Base-by-base conservation (phyloP, 768 basidiomycete genomes). In the Vararia minispora region DNA sequence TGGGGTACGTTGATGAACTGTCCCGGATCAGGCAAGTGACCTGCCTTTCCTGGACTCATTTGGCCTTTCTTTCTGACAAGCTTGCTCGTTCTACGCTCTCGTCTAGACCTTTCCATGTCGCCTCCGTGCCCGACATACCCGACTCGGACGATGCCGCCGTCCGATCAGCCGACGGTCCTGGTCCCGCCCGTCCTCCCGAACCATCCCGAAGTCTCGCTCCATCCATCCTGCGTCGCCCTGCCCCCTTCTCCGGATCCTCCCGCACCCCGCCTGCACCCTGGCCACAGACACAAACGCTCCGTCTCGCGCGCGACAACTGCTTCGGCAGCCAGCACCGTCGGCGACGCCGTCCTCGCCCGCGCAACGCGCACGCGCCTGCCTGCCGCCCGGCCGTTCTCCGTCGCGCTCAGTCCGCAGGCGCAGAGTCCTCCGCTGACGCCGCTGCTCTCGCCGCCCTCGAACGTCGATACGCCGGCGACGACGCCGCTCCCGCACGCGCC, bases 1-100 rank as follows among this genome's bases (percentile, higher is more conserved):
- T 48, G 47, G 47, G 25, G 42, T 6, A 23, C 21, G 24, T 32
- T 46, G 14, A 28, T 17, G 18, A 22, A 35, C 6, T 17, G 27
- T 28, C 34, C 25, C 16, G 43, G 44, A 23, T 33, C 37, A 18
- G 43, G 43, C 30, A 46, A 39, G 25, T 38, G 25, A n/a, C 38
- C 44, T 31, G 37, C 44, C 26, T 35, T 46, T 22, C 42, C 45
- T 23, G 22, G 10, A 17, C 45, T 12, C 42, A 46, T 36, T 21
- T 44, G 10, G 34, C 31, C 3, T 29, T n/a, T n/a, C n/a, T n/a
- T n/a, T n/a, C n/a, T n/a, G n/a, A n/a, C n/a, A n/a, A n/a, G n/a
- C n/a, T n/a, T n/a, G n/a, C n/a, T n/a, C n/a, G n/a, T n/a, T n/a
- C n/a, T n/a, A n/a, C n/a, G n/a, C n/a, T n/a, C n/a, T n/a, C n/a